Conservation (phyloP, 2,329 filamentous ascomycete species). For the Clarireedia paspali region DNA sequence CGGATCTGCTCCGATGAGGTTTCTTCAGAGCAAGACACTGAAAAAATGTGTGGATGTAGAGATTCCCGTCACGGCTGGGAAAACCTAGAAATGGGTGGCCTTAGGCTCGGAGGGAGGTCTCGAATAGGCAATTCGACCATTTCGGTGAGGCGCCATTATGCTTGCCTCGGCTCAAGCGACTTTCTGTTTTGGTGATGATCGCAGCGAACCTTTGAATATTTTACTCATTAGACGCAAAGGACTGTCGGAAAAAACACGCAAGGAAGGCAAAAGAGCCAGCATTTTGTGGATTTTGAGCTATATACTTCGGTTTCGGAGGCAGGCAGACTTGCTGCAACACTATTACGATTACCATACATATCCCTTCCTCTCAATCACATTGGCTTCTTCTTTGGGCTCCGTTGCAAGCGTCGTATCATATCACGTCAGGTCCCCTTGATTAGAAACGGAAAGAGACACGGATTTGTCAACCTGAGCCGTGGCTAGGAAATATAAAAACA, state of each 20-base stretch:
- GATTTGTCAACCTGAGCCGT: background rate
- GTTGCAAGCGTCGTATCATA: background rate
- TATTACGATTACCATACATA: background rate
- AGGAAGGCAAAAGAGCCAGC: background rate
- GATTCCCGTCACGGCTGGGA: background rate
- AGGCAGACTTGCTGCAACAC: background rate
- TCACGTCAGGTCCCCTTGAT: background rate
- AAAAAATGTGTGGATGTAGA: background rate
- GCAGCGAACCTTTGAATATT: background rate
- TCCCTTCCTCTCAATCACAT: background rate
- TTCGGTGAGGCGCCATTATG: background rate
- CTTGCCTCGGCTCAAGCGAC: conserved; percentile 2
- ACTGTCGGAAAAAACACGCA: background rate
- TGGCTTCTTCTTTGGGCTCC: background rate
- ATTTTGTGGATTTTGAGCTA: conserved; percentile 6
- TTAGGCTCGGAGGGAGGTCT: background rate
- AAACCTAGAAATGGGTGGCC: background rate
- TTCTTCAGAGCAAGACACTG: background rate
- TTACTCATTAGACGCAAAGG: background rate
- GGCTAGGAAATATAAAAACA: background rate
- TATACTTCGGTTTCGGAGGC: background rate
- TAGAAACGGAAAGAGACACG: background rate
- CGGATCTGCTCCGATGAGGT: conserved; percentile 4
- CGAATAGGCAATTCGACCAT: conserved; percentile 1
- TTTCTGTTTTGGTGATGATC: background rate